These are phyloP conservation scores for Sicyos edulis DNA, from an alignment of 306 rosid species.

Conservation along the genomic window DNA sequence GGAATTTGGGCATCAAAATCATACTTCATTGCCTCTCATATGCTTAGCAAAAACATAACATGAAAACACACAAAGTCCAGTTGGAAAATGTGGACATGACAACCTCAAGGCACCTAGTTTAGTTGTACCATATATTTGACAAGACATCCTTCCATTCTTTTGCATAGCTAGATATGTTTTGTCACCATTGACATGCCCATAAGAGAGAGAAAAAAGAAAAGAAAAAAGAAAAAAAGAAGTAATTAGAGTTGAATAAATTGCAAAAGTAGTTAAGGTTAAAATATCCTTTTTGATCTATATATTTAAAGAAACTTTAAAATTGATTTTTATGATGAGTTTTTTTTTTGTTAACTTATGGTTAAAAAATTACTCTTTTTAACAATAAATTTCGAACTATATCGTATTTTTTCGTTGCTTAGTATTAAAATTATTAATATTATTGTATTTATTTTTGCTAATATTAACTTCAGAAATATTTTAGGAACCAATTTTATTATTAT, in stretches of 20 bases:
- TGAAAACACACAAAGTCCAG: slow-evolving; percentile 9
- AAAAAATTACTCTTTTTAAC: too few relatives aligned
- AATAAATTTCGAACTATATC: too few relatives aligned
- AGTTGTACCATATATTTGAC: neutral
- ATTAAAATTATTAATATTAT: too few relatives aligned
- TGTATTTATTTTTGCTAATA: too few relatives aligned
- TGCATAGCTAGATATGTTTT: neutral
- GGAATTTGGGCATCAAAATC: slow-evolving; percentile 1
- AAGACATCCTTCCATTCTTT: neutral
- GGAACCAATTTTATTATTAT: too few relatives aligned
- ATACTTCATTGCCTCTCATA: slow-evolving; percentile 8
- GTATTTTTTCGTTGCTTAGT: too few relatives aligned
- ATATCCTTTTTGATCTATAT: too few relatives aligned
- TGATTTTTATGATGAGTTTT: too few relatives aligned
- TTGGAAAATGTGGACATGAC: slow-evolving; percentile 9
- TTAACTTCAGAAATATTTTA: too few relatives aligned
- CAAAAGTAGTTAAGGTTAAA: neutral
- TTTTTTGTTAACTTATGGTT: too few relatives aligned
- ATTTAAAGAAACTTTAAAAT: too few relatives aligned
- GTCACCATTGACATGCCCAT: neutral
- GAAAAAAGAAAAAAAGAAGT: neutral
- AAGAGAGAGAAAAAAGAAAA: too few relatives aligned
- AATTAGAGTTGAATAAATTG: neutral
- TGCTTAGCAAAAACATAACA: slow-evolving; percentile 10
- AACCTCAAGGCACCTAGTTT: neutral